Conservation (phyloP, 768 basidiomycete species). For the Serendipita sp. region DNA sequence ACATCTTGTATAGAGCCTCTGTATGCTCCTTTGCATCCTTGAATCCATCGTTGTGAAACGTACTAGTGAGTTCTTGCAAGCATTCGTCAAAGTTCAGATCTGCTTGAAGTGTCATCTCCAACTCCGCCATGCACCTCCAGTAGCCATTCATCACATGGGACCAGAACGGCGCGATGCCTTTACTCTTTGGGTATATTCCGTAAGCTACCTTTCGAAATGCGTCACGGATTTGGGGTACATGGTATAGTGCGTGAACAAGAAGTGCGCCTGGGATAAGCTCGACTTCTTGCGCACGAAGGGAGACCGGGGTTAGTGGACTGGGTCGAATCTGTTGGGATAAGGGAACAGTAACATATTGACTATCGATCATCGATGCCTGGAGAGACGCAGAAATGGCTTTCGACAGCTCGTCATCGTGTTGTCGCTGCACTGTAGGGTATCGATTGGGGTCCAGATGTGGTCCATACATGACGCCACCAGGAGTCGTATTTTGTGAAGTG, state of each 20-base stretch:
- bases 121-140: not conserved
- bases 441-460: not conserved
- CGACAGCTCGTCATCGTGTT: not conserved
- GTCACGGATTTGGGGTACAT: conserved; percentile 2
- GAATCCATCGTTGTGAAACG: not conserved
- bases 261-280: not conserved
- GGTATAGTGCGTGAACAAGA: not conserved
- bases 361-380: not conserved
- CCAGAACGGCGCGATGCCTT: not conserved
- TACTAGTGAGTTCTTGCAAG: not conserved
- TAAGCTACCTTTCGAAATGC: not conserved
- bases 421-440: not conserved
- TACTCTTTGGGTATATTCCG: not conserved
- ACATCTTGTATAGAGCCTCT: not conserved
- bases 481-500: not conserved
- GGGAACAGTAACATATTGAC: not conserved
- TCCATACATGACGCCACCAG: not conserved
- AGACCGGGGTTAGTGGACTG: not conserved
- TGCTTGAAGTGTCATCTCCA: not conserved
- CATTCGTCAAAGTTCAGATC: not conserved
- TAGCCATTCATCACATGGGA: not conserved
- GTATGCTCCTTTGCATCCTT: not conserved
- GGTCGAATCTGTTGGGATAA: not conserved
- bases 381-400: conserved; percentile 2
- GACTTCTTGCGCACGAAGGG: not conserved